Percentiles rank a stretch among this genome's conserved stretches.
Evolutionary conservation across 345 rosid genomes (phyloP).

Genomic region (Hypericum androsaemum): DNA sequence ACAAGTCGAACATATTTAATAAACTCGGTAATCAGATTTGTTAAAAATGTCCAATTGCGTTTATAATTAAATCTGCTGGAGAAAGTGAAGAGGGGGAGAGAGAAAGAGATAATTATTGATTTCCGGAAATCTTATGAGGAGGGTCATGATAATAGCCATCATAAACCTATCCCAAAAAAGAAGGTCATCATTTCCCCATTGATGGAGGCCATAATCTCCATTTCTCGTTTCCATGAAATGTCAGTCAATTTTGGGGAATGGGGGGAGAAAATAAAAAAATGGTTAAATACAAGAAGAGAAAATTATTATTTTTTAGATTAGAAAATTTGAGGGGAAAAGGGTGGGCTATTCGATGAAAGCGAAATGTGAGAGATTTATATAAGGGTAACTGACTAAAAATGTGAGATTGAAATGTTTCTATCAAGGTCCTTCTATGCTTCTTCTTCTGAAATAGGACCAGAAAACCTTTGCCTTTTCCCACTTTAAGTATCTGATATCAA

Average conservation of each 20-base stretch:
- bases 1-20: too few relatives aligned
- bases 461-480: conserved; percentile 62
- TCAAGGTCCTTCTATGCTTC: conserved; percentile 46
- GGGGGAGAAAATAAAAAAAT: background rate
- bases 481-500: conserved; percentile 36
- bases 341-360: conserved; percentile 46
- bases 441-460: conserved; percentile 16
- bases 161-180: conserved; percentile 12
- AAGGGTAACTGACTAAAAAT: conserved; percentile 20
- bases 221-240: conserved; percentile 27
- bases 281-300: conserved; percentile 11
- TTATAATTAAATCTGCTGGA: too few relatives aligned
- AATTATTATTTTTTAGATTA: background rate
- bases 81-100: background rate
- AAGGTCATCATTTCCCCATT: conserved; percentile 23
- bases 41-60: too few relatives aligned
- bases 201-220: conserved; percentile 20
- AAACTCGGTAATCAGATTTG: too few relatives aligned
- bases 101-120: conserved; percentile 9
- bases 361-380: conserved; percentile 24
- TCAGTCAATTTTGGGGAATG: conserved; percentile 14
- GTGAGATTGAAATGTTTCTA: conserved; percentile 38
- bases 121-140: conserved; percentile 17
- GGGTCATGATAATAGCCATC: conserved; percentile 25
- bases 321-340: background rate